Percentiles rank a stretch among this genome's conserved stretches.
phyloP scores from a whole-genome alignment of 306 rosid species.

The Corylus heterophylla region DNA sequence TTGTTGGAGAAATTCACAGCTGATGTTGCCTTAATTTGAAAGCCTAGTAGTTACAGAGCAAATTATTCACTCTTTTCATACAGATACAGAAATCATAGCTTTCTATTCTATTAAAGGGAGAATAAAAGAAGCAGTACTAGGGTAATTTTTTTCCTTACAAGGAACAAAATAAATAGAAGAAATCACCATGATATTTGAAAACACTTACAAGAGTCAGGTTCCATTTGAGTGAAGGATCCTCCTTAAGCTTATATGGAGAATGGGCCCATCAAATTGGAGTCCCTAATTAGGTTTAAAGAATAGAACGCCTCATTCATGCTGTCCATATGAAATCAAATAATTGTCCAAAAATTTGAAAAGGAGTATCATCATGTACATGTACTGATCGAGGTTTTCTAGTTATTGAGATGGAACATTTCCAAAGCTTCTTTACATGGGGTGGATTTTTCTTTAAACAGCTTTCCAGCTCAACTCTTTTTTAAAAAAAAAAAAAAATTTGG shows the following conservation, averaged over 20 bases:
- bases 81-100: neutral
- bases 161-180: neutral
- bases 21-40: neutral
- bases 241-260: neutral
- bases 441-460: slow-evolving; percentile 25
- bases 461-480: slow-evolving; percentile 38
- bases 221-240: neutral
- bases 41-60: too few species aligned
- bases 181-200: neutral
- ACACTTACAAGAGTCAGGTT: neutral
- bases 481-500: neutral
- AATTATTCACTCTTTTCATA: too few species aligned
- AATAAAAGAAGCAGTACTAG: neutral
- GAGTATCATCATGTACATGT: neutral
- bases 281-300: neutral
- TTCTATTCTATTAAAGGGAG: slow-evolving; percentile 12
- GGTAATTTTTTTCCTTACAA: neutral
- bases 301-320: neutral
- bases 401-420: neutral
- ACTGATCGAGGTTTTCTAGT: neutral
- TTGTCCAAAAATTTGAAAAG: neutral
- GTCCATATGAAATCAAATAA: too few species aligned
- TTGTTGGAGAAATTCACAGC: neutral
- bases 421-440: neutral
- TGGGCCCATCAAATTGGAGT: neutral